phyloP scores from a whole-genome alignment of 345 rosid species.

The Kernera saxatilis region DNA sequence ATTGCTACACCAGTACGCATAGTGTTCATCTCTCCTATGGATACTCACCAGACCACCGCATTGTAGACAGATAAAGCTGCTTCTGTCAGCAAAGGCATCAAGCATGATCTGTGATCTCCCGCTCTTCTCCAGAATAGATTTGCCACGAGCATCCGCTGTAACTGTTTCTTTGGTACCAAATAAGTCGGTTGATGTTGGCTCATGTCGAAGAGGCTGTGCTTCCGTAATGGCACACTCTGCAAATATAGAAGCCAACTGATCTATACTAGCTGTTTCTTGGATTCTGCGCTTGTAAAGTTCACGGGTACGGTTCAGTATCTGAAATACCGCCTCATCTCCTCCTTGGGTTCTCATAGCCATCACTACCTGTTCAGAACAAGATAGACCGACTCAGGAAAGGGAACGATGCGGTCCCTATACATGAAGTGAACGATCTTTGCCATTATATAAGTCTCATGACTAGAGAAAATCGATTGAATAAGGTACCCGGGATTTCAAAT shows the following conservation, averaged over 20 bases:
- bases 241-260: constrained; percentile 82
- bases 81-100: constrained; percentile 90
- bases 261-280: constrained; percentile 52
- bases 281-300: constrained; percentile 52
- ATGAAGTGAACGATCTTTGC: not conserved
- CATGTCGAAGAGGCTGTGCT: constrained; percentile 50
- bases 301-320: constrained; percentile 62
- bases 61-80: constrained; percentile 85
- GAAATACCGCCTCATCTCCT: constrained; percentile 75
- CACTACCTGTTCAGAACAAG: constrained; percentile 55
- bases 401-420: not conserved
- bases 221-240: constrained; percentile 90
- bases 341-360: constrained; percentile 68
- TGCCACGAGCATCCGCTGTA: constrained; percentile 37
- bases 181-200: constrained; percentile 18
- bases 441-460: not conserved
- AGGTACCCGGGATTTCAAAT: not conserved
- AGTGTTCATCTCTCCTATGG: constrained; percentile 84
- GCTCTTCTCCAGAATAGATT: constrained; percentile 73
- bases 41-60: constrained; percentile 94
- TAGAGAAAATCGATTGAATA: not conserved
- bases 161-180: constrained; percentile 19
- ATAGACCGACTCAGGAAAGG: not conserved
- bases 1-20: constrained; percentile 75
- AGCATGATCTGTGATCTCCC: constrained; percentile 76